phyloP scores from a whole-genome alignment of 108 stramenopile genomes.

The Aurantiochytrium sp. region DNA sequence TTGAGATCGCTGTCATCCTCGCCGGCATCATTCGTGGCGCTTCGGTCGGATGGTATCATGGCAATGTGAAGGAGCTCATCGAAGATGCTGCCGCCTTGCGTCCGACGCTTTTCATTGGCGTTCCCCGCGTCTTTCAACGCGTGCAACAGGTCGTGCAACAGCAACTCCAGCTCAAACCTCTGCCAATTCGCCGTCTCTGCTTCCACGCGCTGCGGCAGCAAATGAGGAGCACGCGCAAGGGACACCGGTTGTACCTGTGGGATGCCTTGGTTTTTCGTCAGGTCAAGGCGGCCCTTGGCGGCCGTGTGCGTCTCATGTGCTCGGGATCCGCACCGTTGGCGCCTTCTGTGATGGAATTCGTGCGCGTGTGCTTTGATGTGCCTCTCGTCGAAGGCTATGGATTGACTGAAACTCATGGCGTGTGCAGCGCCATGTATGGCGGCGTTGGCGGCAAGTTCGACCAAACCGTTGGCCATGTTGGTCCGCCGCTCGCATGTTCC shows the following conservation, averaged over 20 bases:
- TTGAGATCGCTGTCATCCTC: conserved; percentile 66
- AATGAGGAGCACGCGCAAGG: conserved; percentile 16
- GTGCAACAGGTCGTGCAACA: conserved; percentile 59
- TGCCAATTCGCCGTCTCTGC: not conserved
- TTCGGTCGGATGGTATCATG: conserved; percentile 72
- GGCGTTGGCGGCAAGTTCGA: not conserved
- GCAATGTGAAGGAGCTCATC: conserved; percentile 66
- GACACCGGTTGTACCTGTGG: conserved; percentile 67
- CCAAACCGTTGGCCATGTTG: not conserved
- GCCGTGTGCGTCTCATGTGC: conserved; percentile 54
- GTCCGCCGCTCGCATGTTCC: not conserved
- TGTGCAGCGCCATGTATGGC: not conserved
- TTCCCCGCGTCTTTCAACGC: conserved; percentile 86
- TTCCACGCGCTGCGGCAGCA: not conserved
- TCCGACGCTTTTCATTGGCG: conserved; percentile 76
- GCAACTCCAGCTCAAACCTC: not conserved
- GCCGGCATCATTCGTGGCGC: conserved; percentile 60
- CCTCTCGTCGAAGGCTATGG: not conserved
- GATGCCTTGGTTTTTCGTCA: conserved; percentile 85
- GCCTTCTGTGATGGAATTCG: not conserved
- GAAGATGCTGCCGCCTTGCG: conserved; percentile 78
- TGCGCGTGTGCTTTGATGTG: not conserved
- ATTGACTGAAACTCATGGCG: not conserved
- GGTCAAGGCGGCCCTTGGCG: conserved; percentile 82
- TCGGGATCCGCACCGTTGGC: not conserved